Evolutionary conservation across 2,329 filamentous ascomycete genomes (phyloP).

Genomic region (Aspergillus fructus): DNA sequence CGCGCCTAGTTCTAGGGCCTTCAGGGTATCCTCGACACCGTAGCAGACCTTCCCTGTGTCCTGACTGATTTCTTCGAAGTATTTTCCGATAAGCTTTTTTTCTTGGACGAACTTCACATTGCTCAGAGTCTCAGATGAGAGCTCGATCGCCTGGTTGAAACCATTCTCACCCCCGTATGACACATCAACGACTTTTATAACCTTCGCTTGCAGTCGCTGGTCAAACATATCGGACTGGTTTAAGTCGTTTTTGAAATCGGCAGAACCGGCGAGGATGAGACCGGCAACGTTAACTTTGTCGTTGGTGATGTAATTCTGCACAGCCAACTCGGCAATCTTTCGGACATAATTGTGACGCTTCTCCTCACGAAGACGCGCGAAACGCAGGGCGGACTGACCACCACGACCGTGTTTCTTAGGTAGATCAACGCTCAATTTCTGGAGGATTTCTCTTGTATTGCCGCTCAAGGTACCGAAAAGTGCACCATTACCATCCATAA

Average conservation of each 20-base stretch:
- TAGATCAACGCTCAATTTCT: constrained; percentile 98
- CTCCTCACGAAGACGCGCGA: constrained; percentile 97
- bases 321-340: constrained; percentile 95
- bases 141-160: constrained; percentile 98
- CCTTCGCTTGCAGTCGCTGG: constrained; percentile 83
- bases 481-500: constrained; percentile 99
- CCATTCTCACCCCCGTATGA: constrained; percentile 99
- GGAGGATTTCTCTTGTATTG: constrained; percentile 93
- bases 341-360: constrained; percentile 99
- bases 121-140: constrained; percentile 90
- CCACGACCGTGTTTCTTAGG: constrained; percentile 99
- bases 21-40: constrained; percentile 95
- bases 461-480: constrained; percentile 96
- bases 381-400: constrained; percentile 99
- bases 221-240: constrained; percentile 98
- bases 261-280: constrained; percentile 91
- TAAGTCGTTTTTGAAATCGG: constrained; percentile 99
- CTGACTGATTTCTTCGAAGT: constrained; percentile 98
- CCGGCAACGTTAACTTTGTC: constrained; percentile 99
- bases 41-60: constrained; percentile 97
- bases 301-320: constrained; percentile 97
- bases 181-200: constrained; percentile 99
- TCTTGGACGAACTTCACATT: constrained; percentile 99
- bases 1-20: constrained; percentile 92
- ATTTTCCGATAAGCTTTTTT: constrained; percentile 98